Base-by-base conservation (phyloP, 192 early-diverging fungal genomes). In the Coemansia sp. region DNA sequence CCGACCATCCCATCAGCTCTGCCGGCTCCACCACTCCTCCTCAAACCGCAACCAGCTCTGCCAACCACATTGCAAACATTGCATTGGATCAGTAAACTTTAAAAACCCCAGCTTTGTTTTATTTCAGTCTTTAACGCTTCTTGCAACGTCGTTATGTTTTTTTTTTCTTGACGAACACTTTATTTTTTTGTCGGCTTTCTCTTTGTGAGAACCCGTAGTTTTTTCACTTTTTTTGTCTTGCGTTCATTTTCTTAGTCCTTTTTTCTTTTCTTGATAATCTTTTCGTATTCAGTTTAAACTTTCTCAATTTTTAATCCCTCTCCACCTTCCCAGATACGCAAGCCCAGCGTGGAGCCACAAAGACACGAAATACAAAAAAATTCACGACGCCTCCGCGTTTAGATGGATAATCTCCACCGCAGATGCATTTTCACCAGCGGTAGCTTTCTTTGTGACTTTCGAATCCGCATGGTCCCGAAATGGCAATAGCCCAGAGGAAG, bases 71-170 rank as follows among this genome's bases (percentile, higher is more conserved):
- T 29, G 29, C 61, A 36, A 65, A 69, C 61, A 63, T 78, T 69
- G 67, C 67, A 73, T 70, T 69, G 69, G 71, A 72, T 12, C 56
- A 70, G 55, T 75, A 69, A 51, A 51, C n/a, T n/a, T n/a, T n/a
- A 40, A 25, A 40, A 56, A 62, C 17, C 48, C 33, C n/a, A 33
- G 7, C 36, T 33, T 32, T 18, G 10, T 38, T 38, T 38, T 38
- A 4, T 38, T 38, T 38, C 36, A 38, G 10, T 38, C 36, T 20
- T 20, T 51, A 8, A 17, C 49, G 4, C 5, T 20, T 51, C 16
- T 51, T 20, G 5, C 49, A 51, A 17, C 49, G 5, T 20, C 49
- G 7, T 51, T 8, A 8, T 25, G 22, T 51, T 51, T 51, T 51
- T 20, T 38, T 38, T 38, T 38, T 38, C 36, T 25, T 32, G 4